Base-by-base conservation (phyloP, 129 eudicot species). In the Solidago caesia region DNA sequence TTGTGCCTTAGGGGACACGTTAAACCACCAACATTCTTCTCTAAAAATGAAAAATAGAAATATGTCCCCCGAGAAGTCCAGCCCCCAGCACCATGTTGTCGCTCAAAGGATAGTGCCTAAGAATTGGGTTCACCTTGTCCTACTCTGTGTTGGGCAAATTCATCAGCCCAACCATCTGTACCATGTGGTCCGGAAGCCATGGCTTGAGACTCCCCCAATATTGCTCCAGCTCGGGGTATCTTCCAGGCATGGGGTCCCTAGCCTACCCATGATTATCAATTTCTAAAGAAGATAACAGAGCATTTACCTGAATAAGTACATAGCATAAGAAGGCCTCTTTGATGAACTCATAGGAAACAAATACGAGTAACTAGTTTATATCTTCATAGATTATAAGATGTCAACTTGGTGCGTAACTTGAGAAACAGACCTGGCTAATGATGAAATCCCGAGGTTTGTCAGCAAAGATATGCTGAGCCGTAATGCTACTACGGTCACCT, bases 401-500 rank as follows among this genome's bases (percentile, higher is more conserved):
- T 26, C 58, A 44, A 62, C 72, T 70, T 64, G 52, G 25, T 5
- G 25, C 43, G 69, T 16, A 58, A 63, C 29, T 65, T 44, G 47
- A 46, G 70, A 53, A 82, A 72, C 70, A 66, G 56, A 93, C 97
- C 97, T 94, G 97, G 52, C 89, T 78, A 71, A 88, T 84, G 61
- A 94, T 87, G 61, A 94, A 94, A 39, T 90, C 97, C 73, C 90
- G 93, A 47, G 83, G 87, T 82, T 85, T 88, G 76, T 90, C 98
- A 62, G 93, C 97, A 90, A 94, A 88, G 44, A 94, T 64, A 80
- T 94, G 97, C 6, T 96, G 90, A 65, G 97, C 98, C 97, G 90
- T 94, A 63, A 94, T 94, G 83, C 96, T 94, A 80, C 97, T 90
- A n/a, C 96, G 98, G 70, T 94, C 95, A 9, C 98, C 89, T 70